Conservation (phyloP, 2,329 filamentous ascomycete genomes). For the Emericellopsis cladophorae region DNA sequence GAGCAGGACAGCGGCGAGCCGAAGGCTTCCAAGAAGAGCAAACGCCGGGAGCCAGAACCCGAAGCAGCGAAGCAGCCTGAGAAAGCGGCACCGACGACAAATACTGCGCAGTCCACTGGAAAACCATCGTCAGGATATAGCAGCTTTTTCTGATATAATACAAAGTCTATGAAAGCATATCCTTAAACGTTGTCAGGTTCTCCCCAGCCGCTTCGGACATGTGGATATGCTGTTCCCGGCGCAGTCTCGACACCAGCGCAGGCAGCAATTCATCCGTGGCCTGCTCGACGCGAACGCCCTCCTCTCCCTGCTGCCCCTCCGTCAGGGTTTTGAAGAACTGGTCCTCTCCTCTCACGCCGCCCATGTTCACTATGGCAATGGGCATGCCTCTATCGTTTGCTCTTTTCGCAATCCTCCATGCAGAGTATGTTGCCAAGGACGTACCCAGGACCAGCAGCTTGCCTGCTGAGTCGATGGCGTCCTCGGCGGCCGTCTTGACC, state of each 20-base stretch:
- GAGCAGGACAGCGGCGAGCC: slow-evolving; percentile 48
- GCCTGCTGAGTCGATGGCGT: slow-evolving; percentile 64
- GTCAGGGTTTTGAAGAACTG: slow-evolving; percentile 48
- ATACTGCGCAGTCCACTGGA: slow-evolving; percentile 6
- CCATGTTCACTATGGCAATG: slow-evolving; percentile 78
- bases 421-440: slow-evolving; percentile 87
- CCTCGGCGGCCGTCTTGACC: slow-evolving; percentile 67
- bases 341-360: slow-evolving; percentile 74
- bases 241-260: slow-evolving; percentile 38
- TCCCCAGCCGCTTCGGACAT: slow-evolving; percentile 2
- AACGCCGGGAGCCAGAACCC: slow-evolving; percentile 16
- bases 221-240: slow-evolving; percentile 11
- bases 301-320: slow-evolving; percentile 34
- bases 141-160: slow-evolving; percentile 33
- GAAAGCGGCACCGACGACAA: slow-evolving; percentile 10
- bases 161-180: slow-evolving; percentile 41
- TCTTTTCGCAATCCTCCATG: slow-evolving; percentile 77
- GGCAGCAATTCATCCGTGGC: slow-evolving; percentile 46
- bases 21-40: slow-evolving; percentile 28
- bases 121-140: slow-evolving; percentile 19
- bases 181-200: slow-evolving; percentile 34
- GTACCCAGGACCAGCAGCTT: slow-evolving; percentile 74
- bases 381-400: slow-evolving; percentile 75
- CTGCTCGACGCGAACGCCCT: slow-evolving; percentile 43
- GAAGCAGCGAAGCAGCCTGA: slow-evolving; percentile 8